A percentile compares a stretch with the other conserved stretches of the same genome.
Conservation (phyloP, 2,329 filamentous ascomycete species). For the Paecilomyces niveus region DNA sequence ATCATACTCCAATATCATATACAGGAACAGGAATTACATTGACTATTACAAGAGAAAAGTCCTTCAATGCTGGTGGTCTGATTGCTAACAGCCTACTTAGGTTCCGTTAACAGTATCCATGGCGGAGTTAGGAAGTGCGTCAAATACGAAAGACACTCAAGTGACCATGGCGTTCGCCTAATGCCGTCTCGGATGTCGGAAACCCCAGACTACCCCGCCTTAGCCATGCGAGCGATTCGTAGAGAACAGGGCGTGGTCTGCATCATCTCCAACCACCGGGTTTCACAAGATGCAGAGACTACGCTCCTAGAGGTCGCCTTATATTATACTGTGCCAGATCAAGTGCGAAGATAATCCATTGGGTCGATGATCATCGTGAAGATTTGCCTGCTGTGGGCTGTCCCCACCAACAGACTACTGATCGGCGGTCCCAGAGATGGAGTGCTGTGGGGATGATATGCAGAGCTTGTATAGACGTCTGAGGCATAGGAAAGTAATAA, state of each 20-base stretch:
- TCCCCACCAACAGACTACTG: conserved; percentile 5
- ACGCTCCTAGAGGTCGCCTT: background rate
- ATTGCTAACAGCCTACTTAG: no score
- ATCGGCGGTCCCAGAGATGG: background rate
- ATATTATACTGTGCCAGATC: background rate
- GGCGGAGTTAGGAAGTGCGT: background rate
- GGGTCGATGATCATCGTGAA: background rate
- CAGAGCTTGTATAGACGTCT: conserved; percentile 1
- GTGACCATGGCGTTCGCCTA: background rate
- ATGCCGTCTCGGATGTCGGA: background rate
- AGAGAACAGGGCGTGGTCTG: background rate
- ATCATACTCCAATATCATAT: no score
- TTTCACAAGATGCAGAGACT: background rate
- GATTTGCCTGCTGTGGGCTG: background rate
- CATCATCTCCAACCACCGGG: background rate
- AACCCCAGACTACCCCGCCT: background rate
- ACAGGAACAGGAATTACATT: no score
- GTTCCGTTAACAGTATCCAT: no score
- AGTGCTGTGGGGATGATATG: conserved; percentile 3
- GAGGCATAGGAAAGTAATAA: background rate
- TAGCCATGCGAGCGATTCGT: background rate
- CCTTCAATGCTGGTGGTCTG: no score
- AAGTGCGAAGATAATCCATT: background rate
- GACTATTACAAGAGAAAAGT: no score
- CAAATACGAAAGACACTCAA: background rate